These are phyloP conservation scores for Paecilomyces niveus DNA, from an alignment of 2,329 filamentous ascomycete genomes.

Conservation along the genomic window DNA sequence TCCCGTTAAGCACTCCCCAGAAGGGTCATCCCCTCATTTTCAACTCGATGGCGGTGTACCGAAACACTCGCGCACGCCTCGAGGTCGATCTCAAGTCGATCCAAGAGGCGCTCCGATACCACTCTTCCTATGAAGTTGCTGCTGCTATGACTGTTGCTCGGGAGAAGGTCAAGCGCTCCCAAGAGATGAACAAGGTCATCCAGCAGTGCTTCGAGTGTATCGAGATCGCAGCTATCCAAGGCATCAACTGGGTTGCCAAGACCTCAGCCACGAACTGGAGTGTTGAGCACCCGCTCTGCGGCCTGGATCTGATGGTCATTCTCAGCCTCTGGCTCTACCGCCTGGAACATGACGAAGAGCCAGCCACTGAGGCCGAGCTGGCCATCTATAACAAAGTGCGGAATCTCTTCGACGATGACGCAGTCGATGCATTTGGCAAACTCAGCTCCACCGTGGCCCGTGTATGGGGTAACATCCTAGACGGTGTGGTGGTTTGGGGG, in stretches of 20 bases:
- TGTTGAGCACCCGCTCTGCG: conserved; percentile 93
- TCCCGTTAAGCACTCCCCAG: conserved; percentile 87
- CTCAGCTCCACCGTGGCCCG: conserved; percentile 92
- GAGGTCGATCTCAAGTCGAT: conserved; percentile 94
- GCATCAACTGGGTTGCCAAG: conserved; percentile 95
- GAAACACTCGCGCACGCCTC: conserved; percentile 84
- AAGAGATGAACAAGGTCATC: conserved; percentile 98
- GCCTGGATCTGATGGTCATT: conserved; percentile 95
- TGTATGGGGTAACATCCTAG: conserved; percentile 96
- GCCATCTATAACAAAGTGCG: conserved; percentile 62
- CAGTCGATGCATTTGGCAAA: conserved; percentile 74
- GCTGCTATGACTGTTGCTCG: conserved; percentile 92
- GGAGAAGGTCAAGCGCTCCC: conserved; percentile 87
- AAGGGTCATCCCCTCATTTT: conserved; percentile 95
- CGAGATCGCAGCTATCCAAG: conserved; percentile 88
- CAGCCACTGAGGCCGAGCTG: conserved; percentile 39
- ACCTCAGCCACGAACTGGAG: conserved; percentile 99
- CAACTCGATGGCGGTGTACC: conserved; percentile 95
- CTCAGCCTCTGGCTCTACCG: conserved; percentile 97
- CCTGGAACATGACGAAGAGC: conserved; percentile 97
- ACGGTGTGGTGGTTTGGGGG: conserved; percentile 99
- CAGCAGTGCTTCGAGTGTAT: conserved; percentile 97
- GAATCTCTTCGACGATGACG: conserved; percentile 77
- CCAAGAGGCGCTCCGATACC: conserved; percentile 92
- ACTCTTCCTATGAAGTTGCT: conserved; percentile 94